A percentile compares a stretch with the other conserved stretches of the same genome.
Conservation (phyloP, 2,329 filamentous ascomycete genomes). For the Penicillium sp. region DNA sequence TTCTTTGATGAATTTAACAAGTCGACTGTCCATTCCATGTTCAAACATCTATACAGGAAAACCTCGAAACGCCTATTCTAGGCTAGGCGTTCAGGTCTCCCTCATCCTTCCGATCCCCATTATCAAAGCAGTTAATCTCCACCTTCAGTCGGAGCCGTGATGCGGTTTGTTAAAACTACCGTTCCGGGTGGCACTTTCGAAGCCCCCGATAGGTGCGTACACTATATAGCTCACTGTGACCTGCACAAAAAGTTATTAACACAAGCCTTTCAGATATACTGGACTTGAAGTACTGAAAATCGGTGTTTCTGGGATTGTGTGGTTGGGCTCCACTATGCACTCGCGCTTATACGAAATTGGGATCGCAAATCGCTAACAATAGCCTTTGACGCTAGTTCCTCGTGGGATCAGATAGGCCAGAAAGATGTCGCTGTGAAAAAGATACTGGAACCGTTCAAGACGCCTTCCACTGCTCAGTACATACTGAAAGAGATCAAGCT, state of each 20-base stretch:
- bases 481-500: slow-evolving; percentile 97
- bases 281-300: not conserved
- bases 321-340: not conserved
- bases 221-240: too few species aligned
- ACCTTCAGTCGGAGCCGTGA: not conserved
- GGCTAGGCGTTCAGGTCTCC: not conserved
- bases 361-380: not conserved
- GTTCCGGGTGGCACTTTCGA: not conserved
- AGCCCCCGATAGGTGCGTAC: not conserved
- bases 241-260: not conserved
- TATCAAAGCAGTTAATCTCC: not conserved
- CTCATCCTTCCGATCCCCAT: not conserved
- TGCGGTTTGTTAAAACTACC: not conserved
- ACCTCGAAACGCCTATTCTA: not conserved
- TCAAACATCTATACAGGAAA: too few species aligned
- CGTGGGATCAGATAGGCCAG: slow-evolving; percentile 91
- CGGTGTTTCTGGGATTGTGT: slow-evolving; percentile 1
- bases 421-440: slow-evolving; percentile 98
- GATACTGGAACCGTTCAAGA: slow-evolving; percentile 99
- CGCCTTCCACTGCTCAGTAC: slow-evolving; percentile 89
- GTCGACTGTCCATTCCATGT: not conserved
- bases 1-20: not conserved
- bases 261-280: not conserved
- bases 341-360: not conserved
- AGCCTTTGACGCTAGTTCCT: slow-evolving; percentile 64